These are phyloP conservation scores for Neophaeococcomyces mojaviensis DNA, from an alignment of 2,329 filamentous ascomycete species.

Conservation along the genomic window DNA sequence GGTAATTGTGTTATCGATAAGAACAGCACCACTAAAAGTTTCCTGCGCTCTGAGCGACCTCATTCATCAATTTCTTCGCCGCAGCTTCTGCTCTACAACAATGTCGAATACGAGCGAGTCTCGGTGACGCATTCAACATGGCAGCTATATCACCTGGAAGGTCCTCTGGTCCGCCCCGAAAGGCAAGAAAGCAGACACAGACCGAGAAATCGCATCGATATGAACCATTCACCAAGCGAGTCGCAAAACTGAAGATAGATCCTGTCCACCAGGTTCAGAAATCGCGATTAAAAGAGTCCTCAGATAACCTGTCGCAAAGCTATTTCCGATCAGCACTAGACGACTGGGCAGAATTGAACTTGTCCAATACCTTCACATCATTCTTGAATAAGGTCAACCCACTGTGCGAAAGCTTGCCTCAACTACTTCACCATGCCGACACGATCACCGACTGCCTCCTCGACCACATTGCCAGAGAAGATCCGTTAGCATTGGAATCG, in stretches of 20 bases:
- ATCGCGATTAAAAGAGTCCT: constrained; percentile 62
- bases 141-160: constrained; percentile 53
- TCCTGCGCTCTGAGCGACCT: not conserved
- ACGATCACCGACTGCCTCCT: constrained; percentile 72
- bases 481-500: constrained; percentile 75
- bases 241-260: constrained; percentile 87
- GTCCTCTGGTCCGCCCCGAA: constrained; percentile 62
- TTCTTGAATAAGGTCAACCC: constrained; percentile 70
- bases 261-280: constrained; percentile 79
- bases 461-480: constrained; percentile 67
- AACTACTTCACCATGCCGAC: constrained; percentile 84
- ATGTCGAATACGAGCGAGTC: not conserved
- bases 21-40: constrained; percentile 1
- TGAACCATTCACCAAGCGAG: constrained; percentile 83
- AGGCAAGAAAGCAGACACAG: constrained; percentile 58
- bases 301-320: constrained; percentile 63
- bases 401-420: constrained; percentile 80
- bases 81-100: not conserved
- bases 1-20: not conserved
- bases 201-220: constrained; percentile 81
- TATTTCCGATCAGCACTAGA: constrained; percentile 77
- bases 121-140: constrained; percentile 36
- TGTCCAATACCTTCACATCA: constrained; percentile 69
- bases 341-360: constrained; percentile 86
- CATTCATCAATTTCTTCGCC: not conserved